Evolutionary conservation across 2,329 filamentous ascomycete genomes (phyloP).

Genomic region (Fusarium sp.): DNA sequence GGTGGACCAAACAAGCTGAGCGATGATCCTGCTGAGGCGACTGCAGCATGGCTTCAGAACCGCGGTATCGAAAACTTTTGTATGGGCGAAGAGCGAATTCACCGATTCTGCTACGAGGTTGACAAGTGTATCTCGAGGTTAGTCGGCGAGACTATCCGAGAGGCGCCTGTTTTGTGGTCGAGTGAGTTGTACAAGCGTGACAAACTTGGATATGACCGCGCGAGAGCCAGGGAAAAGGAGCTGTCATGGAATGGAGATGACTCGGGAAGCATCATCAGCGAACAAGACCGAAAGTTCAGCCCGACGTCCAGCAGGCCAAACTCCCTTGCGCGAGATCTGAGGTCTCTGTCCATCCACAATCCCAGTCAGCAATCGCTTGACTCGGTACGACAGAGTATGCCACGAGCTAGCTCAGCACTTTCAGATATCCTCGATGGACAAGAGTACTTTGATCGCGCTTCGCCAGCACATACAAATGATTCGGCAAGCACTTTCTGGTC

Average conservation of each 20-base stretch:
- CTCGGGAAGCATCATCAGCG: constrained; percentile 64
- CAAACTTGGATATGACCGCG: constrained; percentile 68
- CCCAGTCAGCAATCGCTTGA: constrained; percentile 77
- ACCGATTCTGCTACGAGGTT: constrained; percentile 91
- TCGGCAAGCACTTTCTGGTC: constrained; percentile 89
- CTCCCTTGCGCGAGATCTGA: constrained; percentile 66
- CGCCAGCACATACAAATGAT: constrained; percentile 77
- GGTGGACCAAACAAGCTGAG: constrained; percentile 94
- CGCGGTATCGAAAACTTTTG: constrained; percentile 93
- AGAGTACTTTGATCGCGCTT: constrained; percentile 76
- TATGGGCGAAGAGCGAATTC: constrained; percentile 92
- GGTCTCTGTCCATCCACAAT: constrained; percentile 69
- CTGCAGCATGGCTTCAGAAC: constrained; percentile 82
- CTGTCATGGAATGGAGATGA: constrained; percentile 61
- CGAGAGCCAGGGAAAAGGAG: constrained; percentile 57
- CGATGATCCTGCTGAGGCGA: constrained; percentile 93
- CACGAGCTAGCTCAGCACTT: constrained; percentile 66
- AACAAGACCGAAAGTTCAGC: constrained; percentile 62
- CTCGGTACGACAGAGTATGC: constrained; percentile 71
- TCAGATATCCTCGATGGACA: constrained; percentile 76
- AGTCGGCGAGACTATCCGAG: constrained; percentile 83
- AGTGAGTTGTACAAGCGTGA: constrained; percentile 89
- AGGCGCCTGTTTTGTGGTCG: constrained; percentile 90
- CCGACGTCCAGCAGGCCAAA: constrained; percentile 56
- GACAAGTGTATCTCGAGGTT: constrained; percentile 87